Conservation (phyloP, 495 filamentous ascomycete species). For the Penicillium macrosclerotiorum region DNA sequence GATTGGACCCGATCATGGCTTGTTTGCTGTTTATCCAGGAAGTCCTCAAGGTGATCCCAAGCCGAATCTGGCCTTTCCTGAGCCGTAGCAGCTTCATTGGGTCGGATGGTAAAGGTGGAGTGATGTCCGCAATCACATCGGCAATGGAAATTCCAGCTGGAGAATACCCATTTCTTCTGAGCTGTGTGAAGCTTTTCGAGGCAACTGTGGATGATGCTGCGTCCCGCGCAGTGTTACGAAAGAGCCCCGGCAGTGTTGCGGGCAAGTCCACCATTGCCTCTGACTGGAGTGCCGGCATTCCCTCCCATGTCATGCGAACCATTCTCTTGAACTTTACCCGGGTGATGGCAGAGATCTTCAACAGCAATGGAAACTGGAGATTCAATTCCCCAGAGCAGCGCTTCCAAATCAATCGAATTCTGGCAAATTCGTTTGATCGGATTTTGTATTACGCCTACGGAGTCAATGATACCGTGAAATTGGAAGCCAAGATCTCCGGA, state of each 20-base stretch:
- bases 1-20: conserved; percentile 61
- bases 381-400: conserved; percentile 67
- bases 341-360: conserved; percentile 74
- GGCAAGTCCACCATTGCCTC: conserved; percentile 51
- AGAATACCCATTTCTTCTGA: conserved; percentile 72
- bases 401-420: conserved; percentile 54
- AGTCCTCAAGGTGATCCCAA: conserved; percentile 67
- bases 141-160: conserved; percentile 72
- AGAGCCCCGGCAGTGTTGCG: conserved; percentile 50
- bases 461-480: conserved; percentile 57
- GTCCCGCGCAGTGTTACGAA: conserved; percentile 67
- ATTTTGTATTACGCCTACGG: conserved; percentile 71
- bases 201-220: conserved; percentile 73
- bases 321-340: conserved; percentile 70
- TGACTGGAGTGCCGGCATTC: conserved; percentile 66
- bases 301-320: conserved; percentile 71
- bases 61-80: conserved; percentile 86
- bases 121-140: conserved; percentile 69
- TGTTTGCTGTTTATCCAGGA: conserved; percentile 78
- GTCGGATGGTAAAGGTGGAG: conserved; percentile 66
- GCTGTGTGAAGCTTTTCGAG: conserved; percentile 70
- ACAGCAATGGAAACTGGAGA: conserved; percentile 79
- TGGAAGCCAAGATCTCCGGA: conserved; percentile 57
- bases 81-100: conserved; percentile 74
- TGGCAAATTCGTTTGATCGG: conserved; percentile 66